Conservation (phyloP, 805 yeast genomes). For the Candida palmyrensis region DNA sequence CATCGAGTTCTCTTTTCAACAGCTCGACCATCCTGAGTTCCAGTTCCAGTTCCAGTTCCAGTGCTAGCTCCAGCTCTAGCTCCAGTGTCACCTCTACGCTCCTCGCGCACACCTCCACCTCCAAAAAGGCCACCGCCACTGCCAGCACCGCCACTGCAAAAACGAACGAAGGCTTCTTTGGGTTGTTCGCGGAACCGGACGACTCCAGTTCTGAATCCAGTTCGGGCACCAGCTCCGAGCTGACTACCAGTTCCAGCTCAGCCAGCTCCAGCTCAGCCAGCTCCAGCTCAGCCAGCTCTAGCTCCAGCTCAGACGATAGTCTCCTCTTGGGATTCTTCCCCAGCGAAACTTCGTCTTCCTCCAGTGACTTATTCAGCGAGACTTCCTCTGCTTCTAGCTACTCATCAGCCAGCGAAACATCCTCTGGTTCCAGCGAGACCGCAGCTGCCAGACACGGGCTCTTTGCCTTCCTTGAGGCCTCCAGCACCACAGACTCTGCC, state of each 20-base stretch:
- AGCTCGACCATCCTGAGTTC: slow-evolving; percentile 7
- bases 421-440: slow-evolving; percentile 3
- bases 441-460: too few species aligned
- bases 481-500: too few species aligned
- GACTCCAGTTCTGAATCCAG: slow-evolving; percentile 3
- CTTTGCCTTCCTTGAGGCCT: too few species aligned
- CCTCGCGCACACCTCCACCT: not conserved
- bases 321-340: too few species aligned
- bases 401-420: not conserved
- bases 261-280: not conserved
- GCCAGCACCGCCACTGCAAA: too few species aligned
- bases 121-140: too few species aligned
- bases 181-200: too few species aligned
- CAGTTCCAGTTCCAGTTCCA: slow-evolving; percentile 7
- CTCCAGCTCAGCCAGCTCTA: slow-evolving; percentile 3
- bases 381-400: not conserved
- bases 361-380: not conserved
- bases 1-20: slow-evolving; percentile 5
- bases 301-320: not conserved
- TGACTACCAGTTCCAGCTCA: slow-evolving; percentile 10
- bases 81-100: slow-evolving; percentile 4
- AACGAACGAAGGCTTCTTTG: too few species aligned
- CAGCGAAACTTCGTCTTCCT: slow-evolving; percentile 1
- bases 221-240: slow-evolving; percentile 6
- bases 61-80: slow-evolving; percentile 9